Percentiles rank a stretch among this genome's conserved stretches.
Conservation (phyloP, 257 asterid genomes). For the Voacanga thouarsii region DNA sequence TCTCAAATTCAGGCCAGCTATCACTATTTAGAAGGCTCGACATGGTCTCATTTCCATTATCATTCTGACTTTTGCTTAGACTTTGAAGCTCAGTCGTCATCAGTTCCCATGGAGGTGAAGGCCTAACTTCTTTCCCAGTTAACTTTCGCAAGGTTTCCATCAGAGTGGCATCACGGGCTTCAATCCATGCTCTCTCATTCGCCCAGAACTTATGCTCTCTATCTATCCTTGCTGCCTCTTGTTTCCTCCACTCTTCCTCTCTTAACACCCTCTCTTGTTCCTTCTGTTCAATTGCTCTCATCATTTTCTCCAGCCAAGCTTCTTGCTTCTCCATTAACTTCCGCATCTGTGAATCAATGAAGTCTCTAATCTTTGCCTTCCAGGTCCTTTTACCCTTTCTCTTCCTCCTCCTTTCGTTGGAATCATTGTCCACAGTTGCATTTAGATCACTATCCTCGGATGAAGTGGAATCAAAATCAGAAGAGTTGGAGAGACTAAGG, state of each 20-base stretch:
- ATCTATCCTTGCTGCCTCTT: constrained; percentile 63
- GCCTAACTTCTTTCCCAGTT: constrained; percentile 33
- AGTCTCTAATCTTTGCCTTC: constrained; percentile 66
- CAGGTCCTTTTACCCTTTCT: constrained; percentile 45
- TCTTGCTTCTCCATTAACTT: constrained; percentile 82
- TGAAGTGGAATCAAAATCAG: constrained; percentile 50
- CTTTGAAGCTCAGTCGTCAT: constrained; percentile 23
- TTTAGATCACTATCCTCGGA: constrained; percentile 46
- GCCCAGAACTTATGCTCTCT: constrained; percentile 84
- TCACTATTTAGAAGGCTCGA: constrained; percentile 19
- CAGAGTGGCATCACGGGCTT: constrained; percentile 63
- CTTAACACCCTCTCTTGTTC: constrained; percentile 68
- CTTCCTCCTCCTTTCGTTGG: constrained; percentile 35
- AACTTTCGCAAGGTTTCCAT: constrained; percentile 61
- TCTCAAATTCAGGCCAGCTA: constrained; percentile 62
- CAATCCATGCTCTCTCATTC: constrained; percentile 77
- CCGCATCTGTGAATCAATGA: constrained; percentile 72
- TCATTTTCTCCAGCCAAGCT: constrained; percentile 78
- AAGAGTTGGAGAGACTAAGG: constrained; percentile 73
- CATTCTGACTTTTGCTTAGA: constrained; percentile 23
- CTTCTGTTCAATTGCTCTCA: constrained; percentile 68
- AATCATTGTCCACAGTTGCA: constrained; percentile 18
- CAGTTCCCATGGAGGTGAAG: constrained; percentile 7
- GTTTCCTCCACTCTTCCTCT: constrained; percentile 84
- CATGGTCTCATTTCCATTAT: constrained; percentile 35